Evolutionary conservation across 495 filamentous ascomycete genomes (phyloP).

Genomic region (Penicillium nucicola): DNA sequence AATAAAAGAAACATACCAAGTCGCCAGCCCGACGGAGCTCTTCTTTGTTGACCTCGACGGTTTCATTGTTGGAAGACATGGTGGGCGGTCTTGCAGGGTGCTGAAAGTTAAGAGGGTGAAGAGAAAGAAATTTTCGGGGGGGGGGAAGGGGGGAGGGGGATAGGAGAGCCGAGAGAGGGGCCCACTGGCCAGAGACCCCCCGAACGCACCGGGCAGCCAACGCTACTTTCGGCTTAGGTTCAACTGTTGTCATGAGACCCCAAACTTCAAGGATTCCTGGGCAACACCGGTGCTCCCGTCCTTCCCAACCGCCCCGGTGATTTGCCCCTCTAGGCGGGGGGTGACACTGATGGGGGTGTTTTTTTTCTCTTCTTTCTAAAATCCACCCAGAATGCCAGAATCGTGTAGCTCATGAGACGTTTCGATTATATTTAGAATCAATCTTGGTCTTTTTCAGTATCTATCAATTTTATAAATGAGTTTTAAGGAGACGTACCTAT

Average conservation of each 20-base stretch:
- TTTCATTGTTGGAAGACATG: constrained; percentile 36
- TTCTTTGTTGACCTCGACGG: constrained; percentile 51
- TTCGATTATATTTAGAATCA: no score
- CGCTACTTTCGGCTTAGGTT: constrained; percentile 31
- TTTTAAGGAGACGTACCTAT: no score
- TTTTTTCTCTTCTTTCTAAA: no score
- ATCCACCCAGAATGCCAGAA: no score
- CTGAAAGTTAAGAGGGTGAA: constrained; percentile 4
- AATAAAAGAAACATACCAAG: constrained; percentile 49
- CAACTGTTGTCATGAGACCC: neutral
- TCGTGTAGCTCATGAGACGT: no score
- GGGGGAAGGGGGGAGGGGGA: constrained; percentile 5
- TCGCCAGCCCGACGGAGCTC: constrained; percentile 64
- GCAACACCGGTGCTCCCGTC: no score
- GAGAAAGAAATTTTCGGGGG: constrained; percentile 19
- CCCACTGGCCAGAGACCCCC: constrained; percentile 17
- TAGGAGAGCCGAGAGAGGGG: constrained; percentile 7
- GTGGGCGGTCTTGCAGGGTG: constrained; percentile 6
- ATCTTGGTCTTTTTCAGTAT: no score
- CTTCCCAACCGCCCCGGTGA: no score
- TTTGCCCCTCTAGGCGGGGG: no score
- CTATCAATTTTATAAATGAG: no score
- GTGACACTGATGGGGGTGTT: no score
- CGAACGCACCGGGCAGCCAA: constrained; percentile 8
- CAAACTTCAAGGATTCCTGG: neutral